Base-by-base conservation (phyloP, 1,284 basidiomycete genomes). In the Exsudoporus floridanus region DNA sequence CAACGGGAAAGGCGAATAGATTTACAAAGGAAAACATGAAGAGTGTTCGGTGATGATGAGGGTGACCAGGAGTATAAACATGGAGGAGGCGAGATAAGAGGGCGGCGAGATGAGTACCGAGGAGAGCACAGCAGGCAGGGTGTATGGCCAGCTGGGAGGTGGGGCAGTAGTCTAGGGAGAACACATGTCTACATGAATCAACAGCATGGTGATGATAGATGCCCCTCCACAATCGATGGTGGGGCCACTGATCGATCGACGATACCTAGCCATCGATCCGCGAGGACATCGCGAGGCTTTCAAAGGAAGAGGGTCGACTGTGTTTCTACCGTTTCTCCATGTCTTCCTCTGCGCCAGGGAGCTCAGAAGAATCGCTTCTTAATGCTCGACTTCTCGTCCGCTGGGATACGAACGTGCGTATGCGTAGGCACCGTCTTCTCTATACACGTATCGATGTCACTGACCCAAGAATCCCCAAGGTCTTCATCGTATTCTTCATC, bases 391-490 rank as follows among this genome's bases (percentile, higher is more conserved):
- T 90, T 90, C 70, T 90, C 89, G 58, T 90, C 86, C 36, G 81
- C 75, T 27, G 75, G 68, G 50, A 90, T 81, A 73, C 84, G 86
- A 67, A 87, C 81, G 70, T 92, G 89, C 53, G 74, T 63, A 70
- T 92, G 89, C 34, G 70, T 67, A 31, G 79, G 75, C 38, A 57
- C 50, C n/a, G 70, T 64, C 23, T 77, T 80, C 56, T 64, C 71
- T 31, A 85, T 86, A 70, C 93, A 96, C 37, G 87, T 78, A 44
- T 77, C 76, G 60, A 95, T 86, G 59, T 71, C 76, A 76, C 80
- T 84, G 58, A 95, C 66, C 93, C 93, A 92, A 58, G 81, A 73
- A 64, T 92, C 90, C 2, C 85, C 86, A 43, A 84, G 82, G 52
- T 89, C 85, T 63, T 86, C 84, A 28, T 88, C 84, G 59, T 78